Evolutionary conservation across 768 basidiomycete genomes (phyloP).

Genomic region (Boletus coccyginus): DNA sequence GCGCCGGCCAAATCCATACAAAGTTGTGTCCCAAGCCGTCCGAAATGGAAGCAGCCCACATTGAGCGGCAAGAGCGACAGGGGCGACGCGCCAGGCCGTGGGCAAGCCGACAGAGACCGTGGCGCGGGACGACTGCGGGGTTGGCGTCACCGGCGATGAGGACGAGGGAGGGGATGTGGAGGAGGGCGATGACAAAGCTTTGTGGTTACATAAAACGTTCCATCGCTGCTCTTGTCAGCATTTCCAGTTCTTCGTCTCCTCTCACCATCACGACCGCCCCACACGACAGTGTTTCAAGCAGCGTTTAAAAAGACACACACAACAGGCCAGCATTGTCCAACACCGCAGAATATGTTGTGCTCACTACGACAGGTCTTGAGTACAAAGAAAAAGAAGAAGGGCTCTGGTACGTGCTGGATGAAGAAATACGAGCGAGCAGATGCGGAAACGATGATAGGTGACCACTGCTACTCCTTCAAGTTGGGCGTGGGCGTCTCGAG

Average conservation of each 20-base stretch:
- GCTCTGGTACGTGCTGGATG: constrained; percentile 13
- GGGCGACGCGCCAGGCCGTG: not conserved
- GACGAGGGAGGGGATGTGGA: not conserved
- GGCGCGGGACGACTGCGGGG: too few relatives aligned
- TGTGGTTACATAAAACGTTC: constrained; percentile 35
- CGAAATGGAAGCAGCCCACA: not conserved
- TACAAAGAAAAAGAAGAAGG: not conserved
- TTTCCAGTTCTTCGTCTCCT: constrained; percentile 31
- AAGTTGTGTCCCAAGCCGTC: not conserved
- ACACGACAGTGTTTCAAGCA: not conserved
- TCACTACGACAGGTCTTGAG: constrained; percentile 14
- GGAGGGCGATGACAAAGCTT: constrained; percentile 32
- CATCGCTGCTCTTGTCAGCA: constrained; percentile 33
- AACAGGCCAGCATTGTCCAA: not conserved
- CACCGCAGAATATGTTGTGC: not conserved
- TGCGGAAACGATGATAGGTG: not conserved
- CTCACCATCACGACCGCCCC: constrained; percentile 28
- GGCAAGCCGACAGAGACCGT: not conserved
- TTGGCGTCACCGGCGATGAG: not conserved
- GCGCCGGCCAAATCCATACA: not conserved
- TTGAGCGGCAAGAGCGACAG: not conserved
- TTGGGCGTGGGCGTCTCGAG: constrained; percentile 19
- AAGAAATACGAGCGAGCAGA: constrained; percentile 4
- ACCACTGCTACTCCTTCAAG: constrained; percentile 17
- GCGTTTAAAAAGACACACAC: not conserved